Conservation (phyloP, 2,329 filamentous ascomycete genomes). For the Chrysoporthe deuterocubensis region DNA sequence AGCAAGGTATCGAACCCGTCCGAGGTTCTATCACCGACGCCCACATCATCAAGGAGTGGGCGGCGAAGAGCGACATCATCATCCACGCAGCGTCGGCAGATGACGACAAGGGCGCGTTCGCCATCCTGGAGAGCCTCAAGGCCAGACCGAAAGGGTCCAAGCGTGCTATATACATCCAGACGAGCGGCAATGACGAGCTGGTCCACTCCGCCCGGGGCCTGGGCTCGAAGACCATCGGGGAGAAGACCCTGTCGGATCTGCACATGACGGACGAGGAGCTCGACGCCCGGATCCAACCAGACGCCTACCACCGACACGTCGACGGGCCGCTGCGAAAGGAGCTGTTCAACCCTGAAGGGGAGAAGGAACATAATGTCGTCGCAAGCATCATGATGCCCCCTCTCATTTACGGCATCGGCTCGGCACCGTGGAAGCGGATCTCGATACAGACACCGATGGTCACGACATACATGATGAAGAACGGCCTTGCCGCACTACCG, state of each 20-base stretch:
- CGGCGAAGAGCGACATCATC: slow-evolving; percentile 25
- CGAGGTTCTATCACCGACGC: slow-evolving; percentile 22
- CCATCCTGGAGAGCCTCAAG: slow-evolving; percentile 27
- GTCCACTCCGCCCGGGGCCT: slow-evolving; percentile 19
- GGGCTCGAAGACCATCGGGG: slow-evolving; percentile 7
- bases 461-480: slow-evolving; percentile 25
- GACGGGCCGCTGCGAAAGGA: slow-evolving; percentile 23
- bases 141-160: slow-evolving; percentile 17
- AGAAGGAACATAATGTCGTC: slow-evolving; percentile 27
- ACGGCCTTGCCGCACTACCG: slow-evolving; percentile 21
- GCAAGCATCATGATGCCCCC: slow-evolving; percentile 28
- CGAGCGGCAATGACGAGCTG: slow-evolving; percentile 30
- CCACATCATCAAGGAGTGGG: slow-evolving; percentile 25
- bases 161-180: slow-evolving; percentile 29
- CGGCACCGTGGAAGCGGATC: slow-evolving; percentile 23
- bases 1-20: slow-evolving; percentile 23
- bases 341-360: slow-evolving; percentile 21
- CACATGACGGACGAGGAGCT: slow-evolving; percentile 24
- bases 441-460: slow-evolving; percentile 29
- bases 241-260: slow-evolving; percentile 27
- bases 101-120: slow-evolving; percentile 21
- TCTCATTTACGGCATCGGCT: slow-evolving; percentile 26
- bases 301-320: slow-evolving; percentile 28
- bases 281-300: slow-evolving; percentile 21
- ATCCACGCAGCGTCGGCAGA: slow-evolving; percentile 28